Evolutionary conservation across 2,329 filamentous ascomycete genomes (phyloP).

Genomic region (Penicillium sp.): DNA sequence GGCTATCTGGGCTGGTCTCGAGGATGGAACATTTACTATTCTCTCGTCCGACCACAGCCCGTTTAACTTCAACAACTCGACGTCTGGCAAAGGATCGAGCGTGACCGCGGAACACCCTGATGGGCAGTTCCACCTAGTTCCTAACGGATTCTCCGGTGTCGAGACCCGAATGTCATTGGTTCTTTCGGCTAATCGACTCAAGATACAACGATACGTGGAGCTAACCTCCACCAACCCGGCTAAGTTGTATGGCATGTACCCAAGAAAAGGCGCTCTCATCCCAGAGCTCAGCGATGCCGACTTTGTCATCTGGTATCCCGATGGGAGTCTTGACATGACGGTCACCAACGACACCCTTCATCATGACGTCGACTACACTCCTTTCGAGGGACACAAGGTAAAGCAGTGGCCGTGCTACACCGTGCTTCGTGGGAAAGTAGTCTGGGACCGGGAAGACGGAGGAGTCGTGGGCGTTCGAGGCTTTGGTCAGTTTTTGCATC

Average conservation of each 20-base stretch:
- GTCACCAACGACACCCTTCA: conserved; percentile 40
- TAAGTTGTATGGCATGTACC: conserved; percentile 45
- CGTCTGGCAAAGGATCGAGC: neutral
- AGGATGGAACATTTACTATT: conserved; percentile 56
- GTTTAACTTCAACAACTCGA: conserved; percentile 24
- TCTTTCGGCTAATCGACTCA: conserved; percentile 29
- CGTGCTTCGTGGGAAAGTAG: conserved; percentile 34
- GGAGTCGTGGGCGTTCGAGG: neutral
- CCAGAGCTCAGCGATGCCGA: conserved; percentile 47
- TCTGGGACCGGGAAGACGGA: conserved; percentile 21
- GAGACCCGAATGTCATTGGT: conserved; percentile 46
- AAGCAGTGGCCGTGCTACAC: conserved; percentile 39
- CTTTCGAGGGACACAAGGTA: conserved; percentile 36
- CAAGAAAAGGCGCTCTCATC: conserved; percentile 42
- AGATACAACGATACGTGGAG: conserved; percentile 32
- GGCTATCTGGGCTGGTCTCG: conserved; percentile 37
- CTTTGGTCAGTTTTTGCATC: neutral
- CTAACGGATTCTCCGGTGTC: conserved; percentile 46
- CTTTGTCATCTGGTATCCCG: conserved; percentile 38
- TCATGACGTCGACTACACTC: conserved; percentile 39
- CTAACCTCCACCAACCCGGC: conserved; percentile 48
- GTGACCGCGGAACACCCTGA: conserved; percentile 14
- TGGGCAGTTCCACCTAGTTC: conserved; percentile 44
- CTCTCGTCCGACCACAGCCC: conserved; percentile 53
- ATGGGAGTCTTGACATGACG: conserved; percentile 21